Percentiles rank a stretch among this genome's conserved stretches.
These are phyloP conservation scores for Rhizopus sp. DNA, from an alignment of 371 early-diverging fungal genomes.

Conservation along the genomic window DNA sequence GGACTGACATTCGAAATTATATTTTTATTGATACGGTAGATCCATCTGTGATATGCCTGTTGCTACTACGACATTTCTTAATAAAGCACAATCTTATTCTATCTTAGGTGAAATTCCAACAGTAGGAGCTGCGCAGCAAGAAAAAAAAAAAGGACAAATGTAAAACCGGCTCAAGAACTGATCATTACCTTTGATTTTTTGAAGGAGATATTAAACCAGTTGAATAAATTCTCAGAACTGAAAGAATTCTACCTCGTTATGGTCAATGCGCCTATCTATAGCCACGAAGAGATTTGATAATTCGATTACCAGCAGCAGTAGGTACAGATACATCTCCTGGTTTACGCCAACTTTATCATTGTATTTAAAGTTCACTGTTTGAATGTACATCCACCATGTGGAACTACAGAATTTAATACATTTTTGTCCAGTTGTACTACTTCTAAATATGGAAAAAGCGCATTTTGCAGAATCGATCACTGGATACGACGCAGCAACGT, in stretches of 20 bases:
- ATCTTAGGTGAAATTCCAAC: slow-evolving; percentile 14
- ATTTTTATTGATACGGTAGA: slow-evolving; percentile 12
- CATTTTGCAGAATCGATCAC: too few species aligned
- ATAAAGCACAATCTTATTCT: slow-evolving; percentile 6
- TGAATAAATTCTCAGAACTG: background rate
- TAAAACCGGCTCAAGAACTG: slow-evolving; percentile 5
- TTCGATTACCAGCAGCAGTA: background rate
- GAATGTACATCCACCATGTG: too few species aligned
- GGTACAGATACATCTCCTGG: too few species aligned
- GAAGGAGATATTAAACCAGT: slow-evolving; percentile 1
- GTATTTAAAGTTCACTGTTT: too few species aligned
- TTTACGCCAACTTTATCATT: too few species aligned
- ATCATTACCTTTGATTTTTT: slow-evolving; percentile 7
- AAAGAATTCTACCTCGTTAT: slow-evolving; percentile 6
- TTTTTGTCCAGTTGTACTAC: too few species aligned
- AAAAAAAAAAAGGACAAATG: slow-evolving; percentile 6
- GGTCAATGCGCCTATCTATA: slow-evolving; percentile 6
- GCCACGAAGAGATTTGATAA: background rate
- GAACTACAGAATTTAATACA: too few species aligned
- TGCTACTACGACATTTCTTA: slow-evolving; percentile 5
- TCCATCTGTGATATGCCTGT: slow-evolving; percentile 3
- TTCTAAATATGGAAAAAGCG: too few species aligned
- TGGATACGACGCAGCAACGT: too few species aligned
- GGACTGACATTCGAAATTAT: slow-evolving; percentile 8
- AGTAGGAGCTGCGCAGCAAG: slow-evolving; percentile 10